Conservation (phyloP, 345 rosid species). For the Mallotus nudiflorus region DNA sequence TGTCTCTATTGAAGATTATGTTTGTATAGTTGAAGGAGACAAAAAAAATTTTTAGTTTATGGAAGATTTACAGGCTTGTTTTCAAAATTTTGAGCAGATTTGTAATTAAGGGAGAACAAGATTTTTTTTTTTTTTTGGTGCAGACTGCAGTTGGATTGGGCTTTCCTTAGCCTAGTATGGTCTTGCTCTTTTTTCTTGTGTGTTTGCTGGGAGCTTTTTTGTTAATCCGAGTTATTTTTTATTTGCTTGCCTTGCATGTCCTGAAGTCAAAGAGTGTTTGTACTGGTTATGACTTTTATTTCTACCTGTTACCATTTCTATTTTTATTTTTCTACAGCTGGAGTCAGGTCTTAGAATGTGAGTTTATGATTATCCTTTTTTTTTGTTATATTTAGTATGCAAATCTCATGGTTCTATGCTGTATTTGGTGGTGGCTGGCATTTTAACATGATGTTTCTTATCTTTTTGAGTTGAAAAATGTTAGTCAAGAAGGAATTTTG, state of each 20-base stretch:
- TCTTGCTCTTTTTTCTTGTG: background rate
- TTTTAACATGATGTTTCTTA: background rate
- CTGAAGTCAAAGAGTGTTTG: background rate
- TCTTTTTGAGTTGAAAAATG: background rate
- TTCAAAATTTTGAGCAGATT: background rate
- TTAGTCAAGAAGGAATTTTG: too few relatives aligned
- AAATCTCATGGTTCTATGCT: too few relatives aligned
- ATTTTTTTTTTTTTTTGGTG: background rate
- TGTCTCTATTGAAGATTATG: background rate
- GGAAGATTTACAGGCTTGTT: background rate
- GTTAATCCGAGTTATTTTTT: background rate
- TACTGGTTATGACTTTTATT: background rate
- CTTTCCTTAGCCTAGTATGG: background rate
- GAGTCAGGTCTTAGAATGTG: background rate
- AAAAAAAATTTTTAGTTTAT: background rate
- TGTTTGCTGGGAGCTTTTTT: background rate
- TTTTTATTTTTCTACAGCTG: background rate
- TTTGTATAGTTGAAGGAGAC: background rate
- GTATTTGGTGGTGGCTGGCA: background rate
- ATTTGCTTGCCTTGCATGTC: background rate
- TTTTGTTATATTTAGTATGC: background rate
- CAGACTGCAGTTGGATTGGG: background rate
- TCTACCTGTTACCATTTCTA: background rate
- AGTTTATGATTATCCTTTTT: background rate
- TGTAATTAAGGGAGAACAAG: background rate